phyloP scores from a whole-genome alignment of 257 asterid genomes.

The Solanum stenotomum region DNA sequence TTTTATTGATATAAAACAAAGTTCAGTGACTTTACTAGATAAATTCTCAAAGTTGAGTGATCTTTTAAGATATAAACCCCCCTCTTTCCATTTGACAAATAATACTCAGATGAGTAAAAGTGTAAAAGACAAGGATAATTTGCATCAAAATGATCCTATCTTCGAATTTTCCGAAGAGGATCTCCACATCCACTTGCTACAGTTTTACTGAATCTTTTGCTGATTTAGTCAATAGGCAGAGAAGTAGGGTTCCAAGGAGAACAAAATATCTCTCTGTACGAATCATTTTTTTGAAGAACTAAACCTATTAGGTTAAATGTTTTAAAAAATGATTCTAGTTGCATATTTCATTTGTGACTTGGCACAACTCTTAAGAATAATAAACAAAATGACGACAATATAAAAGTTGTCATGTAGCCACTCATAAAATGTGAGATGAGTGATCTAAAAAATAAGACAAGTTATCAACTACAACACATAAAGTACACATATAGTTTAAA shows the following conservation, averaged over 20 bases:
- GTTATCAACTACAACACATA: background rate
- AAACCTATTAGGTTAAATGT: background rate
- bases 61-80: too few relatives aligned
- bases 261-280: background rate
- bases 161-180: background rate
- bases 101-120: background rate
- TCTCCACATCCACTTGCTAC: background rate
- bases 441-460: background rate
- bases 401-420: background rate
- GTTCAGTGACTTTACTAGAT: too few relatives aligned
- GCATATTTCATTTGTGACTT: background rate
- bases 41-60: too few relatives aligned
- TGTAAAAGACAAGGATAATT: background rate
- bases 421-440: background rate
- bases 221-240: background rate
- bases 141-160: background rate
- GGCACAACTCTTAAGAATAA: background rate
- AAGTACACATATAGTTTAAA: background rate
- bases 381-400: too few relatives aligned
- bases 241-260: slow-evolving; percentile 1
- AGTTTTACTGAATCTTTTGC: background rate
- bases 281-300: background rate
- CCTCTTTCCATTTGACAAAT: background rate
- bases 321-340: background rate
- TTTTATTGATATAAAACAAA: too few relatives aligned